Conservation (phyloP, 371 early-diverging fungal species). For the Dichotomocladium elegans region DNA sequence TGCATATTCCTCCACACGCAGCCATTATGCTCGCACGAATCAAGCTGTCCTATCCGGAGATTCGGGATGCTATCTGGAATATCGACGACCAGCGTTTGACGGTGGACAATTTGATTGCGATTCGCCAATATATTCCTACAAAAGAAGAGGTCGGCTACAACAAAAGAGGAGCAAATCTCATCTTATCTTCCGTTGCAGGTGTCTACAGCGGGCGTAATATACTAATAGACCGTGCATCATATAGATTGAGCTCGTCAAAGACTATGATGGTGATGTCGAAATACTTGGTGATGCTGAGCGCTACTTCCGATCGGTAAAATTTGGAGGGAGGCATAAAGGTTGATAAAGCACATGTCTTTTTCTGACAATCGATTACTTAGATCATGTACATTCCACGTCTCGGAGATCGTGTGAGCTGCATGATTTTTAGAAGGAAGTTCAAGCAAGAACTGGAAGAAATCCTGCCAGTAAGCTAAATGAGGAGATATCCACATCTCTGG, state of each 20-base stretch:
- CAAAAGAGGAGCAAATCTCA: too few relatives aligned
- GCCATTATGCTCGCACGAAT: slow-evolving; percentile 73
- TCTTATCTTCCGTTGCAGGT: too few relatives aligned
- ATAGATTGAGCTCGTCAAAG: slow-evolving; percentile 56
- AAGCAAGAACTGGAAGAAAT: slow-evolving; percentile 70
- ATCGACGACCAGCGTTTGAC: slow-evolving; percentile 59
- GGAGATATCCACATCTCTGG: neutral
- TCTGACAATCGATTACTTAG: slow-evolving; percentile 12
- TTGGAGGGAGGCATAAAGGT: neutral
- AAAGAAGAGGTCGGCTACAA: slow-evolving; percentile 48
- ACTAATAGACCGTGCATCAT: too few relatives aligned
- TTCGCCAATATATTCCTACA: slow-evolving; percentile 60
- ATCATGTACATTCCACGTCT: slow-evolving; percentile 72
- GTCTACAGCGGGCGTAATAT: too few relatives aligned
- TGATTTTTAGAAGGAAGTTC: slow-evolving; percentile 72
- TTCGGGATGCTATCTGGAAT: slow-evolving; percentile 63
- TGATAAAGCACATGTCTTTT: neutral
- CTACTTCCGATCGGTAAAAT: slow-evolving; percentile 56
- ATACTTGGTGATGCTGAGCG: slow-evolving; percentile 65
- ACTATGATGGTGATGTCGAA: slow-evolving; percentile 62
- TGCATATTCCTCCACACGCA: slow-evolving; percentile 16
- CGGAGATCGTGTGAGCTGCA: slow-evolving; percentile 62
- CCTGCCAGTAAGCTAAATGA: slow-evolving; percentile 37
- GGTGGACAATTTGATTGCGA: slow-evolving; percentile 52
- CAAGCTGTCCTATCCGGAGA: slow-evolving; percentile 61